Evolutionary conservation across 140 eudicot genomes (phyloP), one percentile per base, ranked within the genome.

Genomic region (Oenanthe javanica): DNA sequence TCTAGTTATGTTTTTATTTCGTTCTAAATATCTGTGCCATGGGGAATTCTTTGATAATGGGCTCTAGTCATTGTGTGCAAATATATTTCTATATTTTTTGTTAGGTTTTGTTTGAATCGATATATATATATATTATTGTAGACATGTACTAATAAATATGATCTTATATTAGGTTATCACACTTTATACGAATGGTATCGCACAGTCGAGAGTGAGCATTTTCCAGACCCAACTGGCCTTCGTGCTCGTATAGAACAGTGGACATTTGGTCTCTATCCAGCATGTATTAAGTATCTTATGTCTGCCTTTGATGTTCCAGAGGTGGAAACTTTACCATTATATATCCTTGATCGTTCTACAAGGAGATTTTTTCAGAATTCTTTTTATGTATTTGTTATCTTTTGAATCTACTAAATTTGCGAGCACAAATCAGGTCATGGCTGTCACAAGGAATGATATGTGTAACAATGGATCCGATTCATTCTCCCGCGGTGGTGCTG

Each of bases 241-340:
- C 89, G 93, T 79, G 91, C 89, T n/a, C 97, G 97, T 75, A 88
- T 94, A 12, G 94, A 94, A 75, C 94, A 92, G 81, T 94, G 97
- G 98, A 92, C 98, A 2, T 89, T 92, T 72, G 97, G 96, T 21
- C 96, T 94, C 80, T 94, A 94, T 88, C 98, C 98, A 63, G 96
- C 98, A 38, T 94, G 98, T 83, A 92, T 94, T 13, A 92, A 94
- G 74, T 92, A 94, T 89, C 93, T 94, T 40, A 94, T 94, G 98
- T 92, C 93, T 14, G 93, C 96, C 59, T 92, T 94, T 79, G 97
- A 94, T 87, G 89, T 94, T 81, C 98, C 97, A 18, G 97, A 94
- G 98, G 98, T 94, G 69, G 25, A 70, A 80, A 48, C 67, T 52
- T 27, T 82, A 74, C 31, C 14, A n/a, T 75, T 25, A 3, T 75